Percentiles rank a stretch among this genome's conserved stretches.
These are phyloP conservation scores for Nymphaea colorata DNA, from an alignment of 164 flowering plant species.

Conservation along the genomic window DNA sequence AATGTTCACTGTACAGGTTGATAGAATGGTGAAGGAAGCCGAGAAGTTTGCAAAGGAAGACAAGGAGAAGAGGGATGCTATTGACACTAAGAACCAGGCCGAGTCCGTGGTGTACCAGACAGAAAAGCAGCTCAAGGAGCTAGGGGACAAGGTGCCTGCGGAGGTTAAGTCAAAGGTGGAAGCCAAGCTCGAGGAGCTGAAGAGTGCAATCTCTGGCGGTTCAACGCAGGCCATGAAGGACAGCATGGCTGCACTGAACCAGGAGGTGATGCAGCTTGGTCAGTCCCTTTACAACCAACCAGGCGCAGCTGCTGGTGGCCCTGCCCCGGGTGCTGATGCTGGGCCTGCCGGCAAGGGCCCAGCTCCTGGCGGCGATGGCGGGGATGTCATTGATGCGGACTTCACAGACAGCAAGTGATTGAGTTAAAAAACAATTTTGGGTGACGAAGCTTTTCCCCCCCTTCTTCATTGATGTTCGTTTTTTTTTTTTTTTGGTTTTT, in stretches of 20 bases:
- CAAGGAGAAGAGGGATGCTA: constrained; percentile 75
- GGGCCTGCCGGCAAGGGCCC: constrained; percentile 26
- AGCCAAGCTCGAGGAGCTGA: constrained; percentile 47
- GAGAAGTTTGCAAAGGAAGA: constrained; percentile 67
- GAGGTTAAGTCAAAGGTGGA: constrained; percentile 65
- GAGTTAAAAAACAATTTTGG: not conserved
- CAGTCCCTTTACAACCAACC: constrained; percentile 67
- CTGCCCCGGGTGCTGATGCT: constrained; percentile 34
- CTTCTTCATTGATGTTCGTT: too few species aligned
- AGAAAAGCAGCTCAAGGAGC: constrained; percentile 68
- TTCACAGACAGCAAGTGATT: constrained; percentile 13
- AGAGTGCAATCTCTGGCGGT: constrained; percentile 52
- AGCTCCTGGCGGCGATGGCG: constrained; percentile 40
- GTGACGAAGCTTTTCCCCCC: not conserved
- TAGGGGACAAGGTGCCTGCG: constrained; percentile 68
- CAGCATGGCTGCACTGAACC: constrained; percentile 63
- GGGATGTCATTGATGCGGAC: constrained; percentile 56
- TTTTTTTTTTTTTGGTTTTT: too few species aligned
- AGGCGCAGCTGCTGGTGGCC: constrained; percentile 24
- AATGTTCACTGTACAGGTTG: constrained; percentile 30
- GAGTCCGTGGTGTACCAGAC: constrained; percentile 74
- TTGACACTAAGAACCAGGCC: constrained; percentile 75
- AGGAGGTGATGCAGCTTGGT: constrained; percentile 77
- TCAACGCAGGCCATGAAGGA: constrained; percentile 58
- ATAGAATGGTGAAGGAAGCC: constrained; percentile 64